Evolutionary conservation across 2,329 filamentous ascomycete genomes (phyloP).

Genomic region (Arthrobotrys musiformis): DNA sequence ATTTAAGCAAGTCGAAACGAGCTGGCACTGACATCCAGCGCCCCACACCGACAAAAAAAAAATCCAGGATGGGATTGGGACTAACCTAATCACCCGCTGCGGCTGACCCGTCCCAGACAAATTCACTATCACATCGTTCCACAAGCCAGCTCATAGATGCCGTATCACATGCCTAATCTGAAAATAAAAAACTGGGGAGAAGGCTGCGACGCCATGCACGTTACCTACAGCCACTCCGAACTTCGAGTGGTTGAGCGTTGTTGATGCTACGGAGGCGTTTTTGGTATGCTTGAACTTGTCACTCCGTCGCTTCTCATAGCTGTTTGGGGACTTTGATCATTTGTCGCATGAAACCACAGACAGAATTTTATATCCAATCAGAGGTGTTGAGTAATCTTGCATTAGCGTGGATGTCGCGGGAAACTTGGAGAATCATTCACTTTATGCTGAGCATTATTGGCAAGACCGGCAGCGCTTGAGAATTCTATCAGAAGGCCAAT

Average conservation of each 20-base stretch:
- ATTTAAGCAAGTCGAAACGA: conserved; percentile 26
- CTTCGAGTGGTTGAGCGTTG: conserved; percentile 42
- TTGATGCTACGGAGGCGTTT: conserved; percentile 27
- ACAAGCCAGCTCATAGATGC: conserved; percentile 27
- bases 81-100: conserved; percentile 15
- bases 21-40: conserved; percentile 8
- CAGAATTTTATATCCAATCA: conserved; percentile 27
- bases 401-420: conserved; percentile 18
- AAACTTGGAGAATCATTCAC: conserved; percentile 31
- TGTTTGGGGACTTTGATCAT: conserved; percentile 24
- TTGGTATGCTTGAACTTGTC: conserved; percentile 34
- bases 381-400: conserved; percentile 45
- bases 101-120: conserved; percentile 42
- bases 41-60: conserved; percentile 29
- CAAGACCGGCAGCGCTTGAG: background rate
- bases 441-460: conserved; percentile 34
- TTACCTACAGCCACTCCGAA: conserved; percentile 18
- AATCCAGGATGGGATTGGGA: conserved; percentile 24
- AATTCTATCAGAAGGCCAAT: background rate
- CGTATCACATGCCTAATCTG: background rate
- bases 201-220: background rate
- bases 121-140: conserved; percentile 17
- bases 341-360: conserved; percentile 2
- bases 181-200: background rate
- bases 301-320: conserved; percentile 26